phyloP scores from a whole-genome alignment of 2,329 filamentous ascomycete species.

The Phialocephala subalpina region DNA sequence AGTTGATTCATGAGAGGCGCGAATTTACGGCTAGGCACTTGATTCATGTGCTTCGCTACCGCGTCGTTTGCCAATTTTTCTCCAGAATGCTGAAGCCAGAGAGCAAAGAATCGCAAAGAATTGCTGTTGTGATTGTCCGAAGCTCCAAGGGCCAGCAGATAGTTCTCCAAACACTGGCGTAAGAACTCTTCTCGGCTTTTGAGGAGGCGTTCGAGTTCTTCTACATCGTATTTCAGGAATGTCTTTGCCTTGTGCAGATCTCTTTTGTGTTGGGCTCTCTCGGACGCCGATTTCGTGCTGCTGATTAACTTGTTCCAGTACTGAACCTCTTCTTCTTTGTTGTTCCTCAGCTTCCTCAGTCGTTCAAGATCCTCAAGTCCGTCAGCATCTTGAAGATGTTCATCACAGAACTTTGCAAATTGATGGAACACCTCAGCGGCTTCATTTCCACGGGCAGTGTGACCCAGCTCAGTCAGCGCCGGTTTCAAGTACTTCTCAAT shows the following conservation, averaged over 20 bases:
- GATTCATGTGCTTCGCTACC: slow-evolving; percentile 72
- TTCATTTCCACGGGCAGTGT: slow-evolving; percentile 71
- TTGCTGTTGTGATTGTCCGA: slow-evolving; percentile 92
- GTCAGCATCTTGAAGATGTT: slow-evolving; percentile 88
- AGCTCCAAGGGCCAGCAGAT: slow-evolving; percentile 82
- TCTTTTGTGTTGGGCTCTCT: slow-evolving; percentile 63
- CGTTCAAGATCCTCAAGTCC: slow-evolving; percentile 84
- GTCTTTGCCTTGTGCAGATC: slow-evolving; percentile 77
- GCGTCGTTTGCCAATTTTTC: slow-evolving; percentile 79
- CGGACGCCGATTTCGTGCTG: slow-evolving; percentile 52
- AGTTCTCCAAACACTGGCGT: slow-evolving; percentile 91
- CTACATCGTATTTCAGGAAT: slow-evolving; percentile 90
- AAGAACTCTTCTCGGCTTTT: slow-evolving; percentile 83
- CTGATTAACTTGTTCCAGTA: slow-evolving; percentile 70
- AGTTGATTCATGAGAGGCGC: slow-evolving; percentile 94
- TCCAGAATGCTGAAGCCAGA: slow-evolving; percentile 92
- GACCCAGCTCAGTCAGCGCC: slow-evolving; percentile 82
- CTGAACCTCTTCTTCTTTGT: slow-evolving; percentile 81
- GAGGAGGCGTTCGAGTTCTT: slow-evolving; percentile 82
- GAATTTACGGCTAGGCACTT: slow-evolving; percentile 91
- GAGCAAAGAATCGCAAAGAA: slow-evolving; percentile 86
- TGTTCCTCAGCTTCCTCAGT: slow-evolving; percentile 79
- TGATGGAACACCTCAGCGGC: slow-evolving; percentile 92
- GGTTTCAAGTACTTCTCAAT: slow-evolving; percentile 86
- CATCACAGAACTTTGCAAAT: slow-evolving; percentile 94